Base-by-base conservation (phyloP, 2,329 filamentous ascomycete genomes). In the Fusarium acutatum region DNA sequence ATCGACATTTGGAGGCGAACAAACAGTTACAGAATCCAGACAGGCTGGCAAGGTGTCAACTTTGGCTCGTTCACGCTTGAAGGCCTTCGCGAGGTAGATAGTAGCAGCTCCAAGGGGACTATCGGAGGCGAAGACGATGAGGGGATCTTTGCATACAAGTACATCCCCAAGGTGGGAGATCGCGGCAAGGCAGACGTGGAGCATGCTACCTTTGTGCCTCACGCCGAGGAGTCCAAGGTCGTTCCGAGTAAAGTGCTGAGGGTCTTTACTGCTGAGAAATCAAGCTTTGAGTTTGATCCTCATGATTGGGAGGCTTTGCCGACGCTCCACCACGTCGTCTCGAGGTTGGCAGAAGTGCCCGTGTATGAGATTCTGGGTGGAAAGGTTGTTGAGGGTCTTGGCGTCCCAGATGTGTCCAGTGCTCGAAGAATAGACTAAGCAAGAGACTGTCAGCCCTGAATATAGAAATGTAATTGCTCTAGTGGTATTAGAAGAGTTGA, bases 1-100 rank as follows among this genome's bases (percentile, higher is more conserved):
- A 30, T 60, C 30, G 57, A 60, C 35, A 6, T 60, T 9, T 60
- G 28, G 28, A 41, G 22, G 4, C 4, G 44, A 2, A 34, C 44
- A 53, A 60, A 34, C 22, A 60, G 57, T 5, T 60, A 53, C n/a
- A 24, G 57, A 11, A 53, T 60, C 11, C 57, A 60, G 17, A 60
- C 57, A 1, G 46, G 57, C 6, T 60, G 57, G 57, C 57, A 60
- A n/a, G 57, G 57, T 7, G 44, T 60, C 13, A 37, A 53, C 3
- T 60, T 60, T 15, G 46, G 57, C 6, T 53, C 57, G 0, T 41
- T 60, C 32, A 18, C 44, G 0, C 46, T 60, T 0, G 44, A 53
- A 3, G 28, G 35, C 5, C 57, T 60, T 2, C 47, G 6, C 1
- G 57, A 60, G 44, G 1, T n/a, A 1, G 35, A 52, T 1, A 49